A percentile compares a stretch with the other conserved stretches of the same genome.
Conservation (phyloP, 345 rosid genomes). For the Noccaea bulbosa region DNA sequence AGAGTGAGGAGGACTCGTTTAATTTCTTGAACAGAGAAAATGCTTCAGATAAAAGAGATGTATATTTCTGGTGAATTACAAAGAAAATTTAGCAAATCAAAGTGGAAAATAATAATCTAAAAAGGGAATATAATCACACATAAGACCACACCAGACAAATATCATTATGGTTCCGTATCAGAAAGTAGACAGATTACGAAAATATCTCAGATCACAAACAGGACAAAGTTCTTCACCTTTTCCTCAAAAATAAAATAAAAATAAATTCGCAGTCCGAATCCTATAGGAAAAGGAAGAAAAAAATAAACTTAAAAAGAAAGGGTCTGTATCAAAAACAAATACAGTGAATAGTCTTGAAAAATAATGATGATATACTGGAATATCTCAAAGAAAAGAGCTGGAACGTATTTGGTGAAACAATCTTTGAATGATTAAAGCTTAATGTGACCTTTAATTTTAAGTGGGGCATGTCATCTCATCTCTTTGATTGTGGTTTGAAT, state of each 20-base stretch:
- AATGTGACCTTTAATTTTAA: conserved; percentile 24
- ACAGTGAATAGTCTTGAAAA: conserved; percentile 6
- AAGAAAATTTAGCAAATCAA: not conserved
- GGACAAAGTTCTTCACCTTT: conserved; percentile 23
- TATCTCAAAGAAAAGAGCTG: conserved; percentile 41
- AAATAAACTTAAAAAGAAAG: not conserved
- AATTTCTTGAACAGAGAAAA: conserved; percentile 21
- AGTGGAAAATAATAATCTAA: conserved; percentile 1
- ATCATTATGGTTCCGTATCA: conserved; percentile 12
- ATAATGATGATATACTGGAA: conserved; percentile 41
- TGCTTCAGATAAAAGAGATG: conserved; percentile 13
- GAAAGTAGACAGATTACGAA: conserved; percentile 11
- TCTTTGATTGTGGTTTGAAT: conserved; percentile 37
- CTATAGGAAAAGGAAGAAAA: not conserved
- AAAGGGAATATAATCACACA: conserved; percentile 28
- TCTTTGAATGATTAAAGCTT: conserved; percentile 40
- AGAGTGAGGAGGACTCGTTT: conserved; percentile 7
- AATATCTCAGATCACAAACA: conserved; percentile 31
- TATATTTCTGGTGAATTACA: conserved; percentile 13
- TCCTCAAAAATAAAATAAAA: not conserved
- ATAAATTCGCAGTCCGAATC: not conserved
- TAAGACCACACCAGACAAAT: conserved; percentile 35
- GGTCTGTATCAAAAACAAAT: conserved; percentile 2
- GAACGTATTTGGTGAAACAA: conserved; percentile 32
- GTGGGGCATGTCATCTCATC: conserved; percentile 40